phyloP scores from a whole-genome alignment of 345 rosid species.

The Physaria fendleri region DNA sequence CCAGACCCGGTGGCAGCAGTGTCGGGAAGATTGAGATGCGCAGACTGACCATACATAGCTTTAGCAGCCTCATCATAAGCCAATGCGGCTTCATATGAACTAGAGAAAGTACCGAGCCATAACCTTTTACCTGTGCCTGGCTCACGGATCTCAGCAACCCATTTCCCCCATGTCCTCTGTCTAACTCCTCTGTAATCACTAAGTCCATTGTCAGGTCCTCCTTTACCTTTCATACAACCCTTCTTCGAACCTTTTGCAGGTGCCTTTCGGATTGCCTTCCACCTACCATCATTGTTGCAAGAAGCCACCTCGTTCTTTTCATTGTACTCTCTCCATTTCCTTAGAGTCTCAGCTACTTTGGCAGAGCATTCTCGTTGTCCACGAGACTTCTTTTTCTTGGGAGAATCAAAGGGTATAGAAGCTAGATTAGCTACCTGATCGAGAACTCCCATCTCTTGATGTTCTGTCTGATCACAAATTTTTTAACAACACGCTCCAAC shows the following conservation, averaged over 20 bases:
- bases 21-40: slow-evolving; percentile 53
- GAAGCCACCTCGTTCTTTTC: slow-evolving; percentile 25
- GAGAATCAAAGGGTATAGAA: slow-evolving; percentile 17
- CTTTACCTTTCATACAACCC: slow-evolving; percentile 93
- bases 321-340: slow-evolving; percentile 60
- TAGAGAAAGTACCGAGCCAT: slow-evolving; percentile 83
- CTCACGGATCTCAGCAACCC: slow-evolving; percentile 92
- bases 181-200: slow-evolving; percentile 72
- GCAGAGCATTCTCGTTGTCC: slow-evolving; percentile 18
- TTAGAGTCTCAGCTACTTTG: slow-evolving; percentile 49
- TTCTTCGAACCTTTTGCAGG: slow-evolving; percentile 71
- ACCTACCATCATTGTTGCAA: slow-evolving; percentile 2
- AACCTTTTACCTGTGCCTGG: slow-evolving; percentile 56
- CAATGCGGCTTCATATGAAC: slow-evolving; percentile 63
- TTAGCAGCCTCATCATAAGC: slow-evolving; percentile 83
- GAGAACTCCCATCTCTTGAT: slow-evolving; percentile 27
- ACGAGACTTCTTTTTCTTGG: slow-evolving; percentile 49
- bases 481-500: neutral
- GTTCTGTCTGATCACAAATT: neutral
- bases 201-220: slow-evolving; percentile 68
- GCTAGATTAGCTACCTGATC: slow-evolving; percentile 11
- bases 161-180: slow-evolving; percentile 91
- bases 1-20: slow-evolving; percentile 25
- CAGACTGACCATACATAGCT: slow-evolving; percentile 57
- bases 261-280: slow-evolving; percentile 30